phyloP scores from a whole-genome alignment of 2,329 filamentous ascomycete species.

The Amphichorda felina region DNA sequence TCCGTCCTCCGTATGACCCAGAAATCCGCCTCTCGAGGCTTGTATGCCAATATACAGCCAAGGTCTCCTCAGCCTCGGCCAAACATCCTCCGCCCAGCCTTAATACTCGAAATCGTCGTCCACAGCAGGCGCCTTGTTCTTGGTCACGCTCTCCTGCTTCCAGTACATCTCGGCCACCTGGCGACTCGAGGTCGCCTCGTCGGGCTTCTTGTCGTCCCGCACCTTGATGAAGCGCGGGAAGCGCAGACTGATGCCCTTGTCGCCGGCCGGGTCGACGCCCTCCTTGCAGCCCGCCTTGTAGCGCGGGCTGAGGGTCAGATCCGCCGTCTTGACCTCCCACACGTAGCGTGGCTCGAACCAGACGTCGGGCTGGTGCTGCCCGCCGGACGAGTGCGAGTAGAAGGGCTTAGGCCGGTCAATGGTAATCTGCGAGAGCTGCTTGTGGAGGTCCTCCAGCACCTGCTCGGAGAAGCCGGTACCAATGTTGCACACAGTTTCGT shows the following conservation, averaged over 20 bases:
- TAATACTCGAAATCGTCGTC: slow-evolving; percentile 99
- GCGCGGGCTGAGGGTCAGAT: slow-evolving; percentile 81
- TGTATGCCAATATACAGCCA: too few species aligned
- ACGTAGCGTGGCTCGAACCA: slow-evolving; percentile 95
- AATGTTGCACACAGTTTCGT: slow-evolving; percentile 97
- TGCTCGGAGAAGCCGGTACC: slow-evolving; percentile 94
- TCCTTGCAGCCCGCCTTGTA: slow-evolving; percentile 87
- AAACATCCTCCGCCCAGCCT: not conserved
- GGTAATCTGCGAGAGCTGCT: slow-evolving; percentile 59
- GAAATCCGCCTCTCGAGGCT: too few species aligned
- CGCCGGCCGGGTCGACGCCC: slow-evolving; percentile 58
- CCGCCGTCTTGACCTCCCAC: slow-evolving; percentile 96
- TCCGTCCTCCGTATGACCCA: too few species aligned
- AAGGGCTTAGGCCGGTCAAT: slow-evolving; percentile 93
- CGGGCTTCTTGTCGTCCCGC: slow-evolving; percentile 90
- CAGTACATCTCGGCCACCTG: slow-evolving; percentile 96
- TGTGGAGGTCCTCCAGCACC: slow-evolving; percentile 79
- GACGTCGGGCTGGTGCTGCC: slow-evolving; percentile 91
- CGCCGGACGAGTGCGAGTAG: slow-evolving; percentile 72
- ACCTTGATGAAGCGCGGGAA: slow-evolving; percentile 90
- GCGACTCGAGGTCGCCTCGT: slow-evolving; percentile 71
- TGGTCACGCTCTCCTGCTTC: slow-evolving; percentile 82
- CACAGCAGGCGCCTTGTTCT: slow-evolving; percentile 73
- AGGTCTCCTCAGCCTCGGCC: too few species aligned
- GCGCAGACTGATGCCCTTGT: slow-evolving; percentile 73